Conservation (phyloP, 257 asterid species). For the Solanum gracilifrons region DNA sequence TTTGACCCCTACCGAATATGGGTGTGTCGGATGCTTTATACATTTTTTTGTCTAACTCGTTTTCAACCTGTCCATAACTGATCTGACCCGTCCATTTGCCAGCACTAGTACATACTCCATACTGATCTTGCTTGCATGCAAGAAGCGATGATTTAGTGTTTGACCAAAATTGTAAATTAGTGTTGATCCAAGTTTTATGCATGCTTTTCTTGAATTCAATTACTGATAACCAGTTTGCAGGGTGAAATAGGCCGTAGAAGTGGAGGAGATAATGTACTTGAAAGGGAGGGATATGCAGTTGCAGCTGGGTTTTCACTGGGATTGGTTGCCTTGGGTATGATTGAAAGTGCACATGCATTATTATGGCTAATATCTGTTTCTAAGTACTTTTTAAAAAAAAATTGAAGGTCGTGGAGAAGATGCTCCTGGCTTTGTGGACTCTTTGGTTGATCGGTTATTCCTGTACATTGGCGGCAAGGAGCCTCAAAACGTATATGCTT, state of each 20-base stretch:
- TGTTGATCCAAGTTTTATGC: background rate
- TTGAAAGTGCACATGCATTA: slow-evolving; percentile 3
- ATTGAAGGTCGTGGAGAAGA: slow-evolving; percentile 80
- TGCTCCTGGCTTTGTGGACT: slow-evolving; percentile 69
- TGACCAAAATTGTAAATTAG: background rate
- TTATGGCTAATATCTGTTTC: slow-evolving; percentile 1
- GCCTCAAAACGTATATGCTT: slow-evolving; percentile 39
- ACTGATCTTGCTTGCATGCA: background rate
- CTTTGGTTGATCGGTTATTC: slow-evolving; percentile 72
- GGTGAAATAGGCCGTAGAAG: slow-evolving; percentile 98
- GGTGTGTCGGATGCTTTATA: background rate
- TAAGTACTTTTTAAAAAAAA: slow-evolving; percentile 1
- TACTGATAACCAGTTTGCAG: slow-evolving; percentile 26
- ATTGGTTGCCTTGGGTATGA: slow-evolving; percentile 84
- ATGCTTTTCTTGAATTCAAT: background rate
- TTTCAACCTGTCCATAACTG: background rate
- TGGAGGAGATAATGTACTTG: slow-evolving; percentile 98
- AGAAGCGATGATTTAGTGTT: background rate
- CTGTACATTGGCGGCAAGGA: slow-evolving; percentile 80
- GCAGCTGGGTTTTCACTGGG: slow-evolving; percentile 94
- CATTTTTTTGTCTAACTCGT: background rate
- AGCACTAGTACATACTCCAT: background rate
- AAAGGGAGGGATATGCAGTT: slow-evolving; percentile 97
- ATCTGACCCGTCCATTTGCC: background rate
- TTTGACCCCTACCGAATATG: background rate